These are phyloP conservation scores for Pyricularia pennisetigena DNA, from an alignment of 2,329 filamentous ascomycete genomes.

Conservation along the genomic window DNA sequence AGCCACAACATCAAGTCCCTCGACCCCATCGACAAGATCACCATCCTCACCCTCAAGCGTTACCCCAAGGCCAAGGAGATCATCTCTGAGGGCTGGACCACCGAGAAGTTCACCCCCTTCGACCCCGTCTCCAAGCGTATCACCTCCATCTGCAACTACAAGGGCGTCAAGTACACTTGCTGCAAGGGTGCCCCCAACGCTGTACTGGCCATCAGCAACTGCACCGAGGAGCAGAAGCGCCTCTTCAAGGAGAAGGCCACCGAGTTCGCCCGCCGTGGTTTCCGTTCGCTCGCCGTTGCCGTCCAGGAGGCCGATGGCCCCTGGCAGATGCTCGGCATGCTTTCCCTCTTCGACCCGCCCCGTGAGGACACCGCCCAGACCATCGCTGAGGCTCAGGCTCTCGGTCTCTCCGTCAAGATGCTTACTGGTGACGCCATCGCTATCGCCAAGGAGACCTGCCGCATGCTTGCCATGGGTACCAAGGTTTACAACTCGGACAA, in stretches of 20 bases:
- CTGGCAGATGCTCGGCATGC: slow-evolving; percentile 66
- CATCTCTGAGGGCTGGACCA: slow-evolving; percentile 64
- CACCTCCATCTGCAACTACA: slow-evolving; percentile 58
- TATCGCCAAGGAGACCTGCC: slow-evolving; percentile 74
- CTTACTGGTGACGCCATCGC: slow-evolving; percentile 72
- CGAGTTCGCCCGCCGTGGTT: slow-evolving; percentile 70
- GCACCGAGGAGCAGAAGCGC: slow-evolving; percentile 52
- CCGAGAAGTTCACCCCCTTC: slow-evolving; percentile 69
- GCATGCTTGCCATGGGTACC: slow-evolving; percentile 69
- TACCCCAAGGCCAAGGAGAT: slow-evolving; percentile 73
- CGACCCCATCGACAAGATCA: slow-evolving; percentile 73
- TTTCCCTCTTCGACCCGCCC: slow-evolving; percentile 73
- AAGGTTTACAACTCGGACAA: slow-evolving; percentile 76
- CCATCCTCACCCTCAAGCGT: slow-evolving; percentile 63
- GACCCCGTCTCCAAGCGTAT: slow-evolving; percentile 75
- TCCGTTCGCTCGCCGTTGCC: slow-evolving; percentile 70
- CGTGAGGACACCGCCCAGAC: slow-evolving; percentile 72
- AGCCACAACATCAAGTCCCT: slow-evolving; percentile 73
- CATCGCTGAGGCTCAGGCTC: slow-evolving; percentile 65
- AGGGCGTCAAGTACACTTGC: slow-evolving; percentile 61
- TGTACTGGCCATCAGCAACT: slow-evolving; percentile 59
- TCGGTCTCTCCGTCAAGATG: slow-evolving; percentile 74
- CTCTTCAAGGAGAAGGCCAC: slow-evolving; percentile 64
- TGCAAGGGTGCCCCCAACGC: slow-evolving; percentile 73
- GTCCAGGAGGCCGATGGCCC: slow-evolving; percentile 62